phyloP scores from a whole-genome alignment of 768 basidiomycete species.

The Coprinopsis strossmayeri region DNA sequence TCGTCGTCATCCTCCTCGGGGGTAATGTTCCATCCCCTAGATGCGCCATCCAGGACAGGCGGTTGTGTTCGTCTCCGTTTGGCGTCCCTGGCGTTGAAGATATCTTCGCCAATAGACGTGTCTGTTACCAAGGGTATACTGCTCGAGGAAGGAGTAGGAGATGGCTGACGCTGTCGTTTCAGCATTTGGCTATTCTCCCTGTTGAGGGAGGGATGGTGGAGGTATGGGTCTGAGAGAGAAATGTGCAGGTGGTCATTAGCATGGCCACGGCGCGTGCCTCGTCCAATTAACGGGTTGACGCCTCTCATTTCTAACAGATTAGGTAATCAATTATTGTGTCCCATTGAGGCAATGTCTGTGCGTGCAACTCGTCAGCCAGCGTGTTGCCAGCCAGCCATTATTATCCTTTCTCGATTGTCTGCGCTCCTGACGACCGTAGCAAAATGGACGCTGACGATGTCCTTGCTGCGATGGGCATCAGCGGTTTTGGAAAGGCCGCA shows the following conservation, averaged over 20 bases:
- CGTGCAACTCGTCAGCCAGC: neutral
- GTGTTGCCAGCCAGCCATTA: neutral
- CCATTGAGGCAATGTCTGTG: too few relatives aligned
- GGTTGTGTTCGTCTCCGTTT: constrained; percentile 52
- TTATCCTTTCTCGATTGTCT: constrained; percentile 3
- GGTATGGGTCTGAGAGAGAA: too few relatives aligned
- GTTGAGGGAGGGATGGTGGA: neutral
- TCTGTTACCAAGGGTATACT: constrained; percentile 18
- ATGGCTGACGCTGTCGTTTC: constrained; percentile 44
- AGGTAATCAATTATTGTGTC: too few relatives aligned
- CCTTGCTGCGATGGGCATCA: constrained; percentile 77
- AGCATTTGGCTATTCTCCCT: constrained; percentile 30
- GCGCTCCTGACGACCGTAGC: neutral
- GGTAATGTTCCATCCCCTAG: constrained; percentile 36
- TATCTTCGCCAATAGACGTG: constrained; percentile 18
- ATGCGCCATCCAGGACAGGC: constrained; percentile 46
- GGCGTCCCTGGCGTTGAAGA: constrained; percentile 22
- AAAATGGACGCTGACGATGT: constrained; percentile 54
- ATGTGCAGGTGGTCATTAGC: too few relatives aligned
- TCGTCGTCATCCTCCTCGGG: constrained; percentile 17
- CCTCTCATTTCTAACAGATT: too few relatives aligned
- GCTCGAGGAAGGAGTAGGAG: constrained; percentile 27
- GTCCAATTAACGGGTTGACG: too few relatives aligned
- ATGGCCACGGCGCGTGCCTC: too few relatives aligned
- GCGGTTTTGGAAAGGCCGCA: constrained; percentile 73